Percentiles rank a stretch among this genome's conserved stretches.
These are phyloP conservation scores for Solanum infundibuliforme DNA, from an alignment of 257 asterid species.

Conservation along the genomic window DNA sequence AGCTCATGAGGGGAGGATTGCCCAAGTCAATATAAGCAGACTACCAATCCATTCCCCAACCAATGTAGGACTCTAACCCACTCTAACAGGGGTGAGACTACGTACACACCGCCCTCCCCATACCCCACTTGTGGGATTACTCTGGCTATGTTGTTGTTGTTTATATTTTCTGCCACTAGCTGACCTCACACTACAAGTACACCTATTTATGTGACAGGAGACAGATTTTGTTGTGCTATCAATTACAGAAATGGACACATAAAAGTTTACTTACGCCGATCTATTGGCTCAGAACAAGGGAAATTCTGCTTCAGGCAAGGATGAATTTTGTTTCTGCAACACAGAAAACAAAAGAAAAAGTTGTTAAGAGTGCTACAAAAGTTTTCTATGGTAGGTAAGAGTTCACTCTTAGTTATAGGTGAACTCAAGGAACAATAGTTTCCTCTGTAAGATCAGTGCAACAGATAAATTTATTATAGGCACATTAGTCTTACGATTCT, in stretches of 20 bases:
- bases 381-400: neutral
- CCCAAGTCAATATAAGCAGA: neutral
- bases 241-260: neutral
- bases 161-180: neutral
- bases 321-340: conserved; percentile 21
- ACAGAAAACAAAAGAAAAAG: conserved; percentile 2
- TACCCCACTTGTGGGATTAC: neutral
- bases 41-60: neutral
- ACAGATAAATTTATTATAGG: neutral
- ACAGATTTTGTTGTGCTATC: neutral
- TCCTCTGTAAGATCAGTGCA: neutral
- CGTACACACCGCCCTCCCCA: neutral
- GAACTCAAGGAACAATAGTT: neutral
- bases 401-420: neutral
- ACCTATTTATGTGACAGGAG: neutral
- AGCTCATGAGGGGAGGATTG: neutral
- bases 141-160: neutral
- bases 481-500: conserved; percentile 37
- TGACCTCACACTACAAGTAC: neutral
- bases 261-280: conserved; percentile 31
- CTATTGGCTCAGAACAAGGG: conserved; percentile 43
- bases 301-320: conserved; percentile 58
- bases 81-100: neutral
- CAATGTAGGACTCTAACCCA: neutral
- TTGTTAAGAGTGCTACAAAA: neutral